These are phyloP conservation scores for Emergomyces africanus DNA, from an alignment of 2,329 filamentous ascomycete genomes.

Conservation along the genomic window DNA sequence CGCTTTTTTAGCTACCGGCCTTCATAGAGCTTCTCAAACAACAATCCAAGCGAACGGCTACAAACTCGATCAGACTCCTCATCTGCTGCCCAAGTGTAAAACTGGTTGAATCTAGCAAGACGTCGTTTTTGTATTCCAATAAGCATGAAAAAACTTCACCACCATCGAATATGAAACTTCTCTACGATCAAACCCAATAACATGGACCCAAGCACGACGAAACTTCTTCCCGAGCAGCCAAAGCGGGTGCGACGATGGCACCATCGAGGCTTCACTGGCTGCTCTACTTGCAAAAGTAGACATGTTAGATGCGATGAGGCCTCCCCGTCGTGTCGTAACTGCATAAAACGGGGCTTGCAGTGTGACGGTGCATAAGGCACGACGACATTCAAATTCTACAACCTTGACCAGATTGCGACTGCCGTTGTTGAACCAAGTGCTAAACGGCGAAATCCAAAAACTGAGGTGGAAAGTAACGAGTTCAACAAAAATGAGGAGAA, in stretches of 20 bases:
- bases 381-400: conserved; percentile 28
- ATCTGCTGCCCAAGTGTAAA: not conserved
- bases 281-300: conserved; percentile 28
- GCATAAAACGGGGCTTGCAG: conserved; percentile 21
- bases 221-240: conserved; percentile 13
- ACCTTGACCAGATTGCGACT: conserved; percentile 13
- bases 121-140: not conserved
- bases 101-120: not conserved
- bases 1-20: not conserved
- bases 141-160: not conserved
- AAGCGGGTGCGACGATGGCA: conserved; percentile 29
- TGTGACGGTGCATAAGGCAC: conserved; percentile 24
- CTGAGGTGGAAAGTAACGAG: not conserved
- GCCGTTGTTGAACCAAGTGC: conserved; percentile 12
- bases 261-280: conserved; percentile 30
- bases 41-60: not conserved
- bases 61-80: too few relatives aligned
- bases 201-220: not conserved
- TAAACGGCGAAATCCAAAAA: not conserved
- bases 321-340: conserved; percentile 27
- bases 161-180: not conserved
- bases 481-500: not conserved
- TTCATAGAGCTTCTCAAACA: not conserved
- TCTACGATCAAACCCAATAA: not conserved
- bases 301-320: conserved; percentile 28